Evolutionary conservation across 352 stramenopile genomes (phyloP).

Genomic region (Phytophthora brassicae): DNA sequence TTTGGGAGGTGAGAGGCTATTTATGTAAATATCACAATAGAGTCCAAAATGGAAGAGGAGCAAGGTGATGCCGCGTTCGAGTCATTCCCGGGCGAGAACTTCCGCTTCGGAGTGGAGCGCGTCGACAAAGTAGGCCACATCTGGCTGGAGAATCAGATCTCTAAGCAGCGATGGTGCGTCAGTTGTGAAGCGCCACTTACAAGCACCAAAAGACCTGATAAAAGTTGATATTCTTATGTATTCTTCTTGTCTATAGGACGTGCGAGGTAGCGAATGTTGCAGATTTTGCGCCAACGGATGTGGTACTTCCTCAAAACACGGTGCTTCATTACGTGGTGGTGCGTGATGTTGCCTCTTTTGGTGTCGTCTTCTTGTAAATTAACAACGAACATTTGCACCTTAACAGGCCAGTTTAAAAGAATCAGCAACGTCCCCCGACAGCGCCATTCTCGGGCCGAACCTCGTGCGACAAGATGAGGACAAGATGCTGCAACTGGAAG

Average conservation of each 20-base stretch:
- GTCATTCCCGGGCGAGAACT: constrained; percentile 25
- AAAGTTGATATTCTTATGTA: neutral
- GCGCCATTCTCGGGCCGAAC: neutral
- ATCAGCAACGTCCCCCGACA: constrained; percentile 4
- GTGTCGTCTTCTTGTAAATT: neutral
- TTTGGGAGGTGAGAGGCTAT: constrained; percentile 2
- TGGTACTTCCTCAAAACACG: constrained; percentile 21
- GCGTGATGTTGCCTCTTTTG: neutral
- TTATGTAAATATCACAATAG: constrained; percentile 6
- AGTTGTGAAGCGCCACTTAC: neutral
- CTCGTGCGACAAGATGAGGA: constrained; percentile 19
- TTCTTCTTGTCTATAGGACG: constrained; percentile 6
- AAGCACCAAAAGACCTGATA: neutral
- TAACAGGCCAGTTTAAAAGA: constrained; percentile 25
- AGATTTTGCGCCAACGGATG: constrained; percentile 13
- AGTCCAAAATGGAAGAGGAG: constrained; percentile 25
- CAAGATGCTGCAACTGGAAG: constrained; percentile 21
- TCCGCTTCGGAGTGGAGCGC: constrained; percentile 21
- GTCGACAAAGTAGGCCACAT: constrained; percentile 3
- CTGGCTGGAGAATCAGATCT: constrained; percentile 22
- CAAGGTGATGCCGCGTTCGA: constrained; percentile 17
- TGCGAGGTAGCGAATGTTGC: constrained; percentile 22
- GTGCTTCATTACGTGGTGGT: constrained; percentile 29
- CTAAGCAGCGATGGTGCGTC: constrained; percentile 26
- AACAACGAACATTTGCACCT: neutral